Base-by-base conservation (phyloP, 148 eudicot species). In the Fagopyrum tataricum region DNA sequence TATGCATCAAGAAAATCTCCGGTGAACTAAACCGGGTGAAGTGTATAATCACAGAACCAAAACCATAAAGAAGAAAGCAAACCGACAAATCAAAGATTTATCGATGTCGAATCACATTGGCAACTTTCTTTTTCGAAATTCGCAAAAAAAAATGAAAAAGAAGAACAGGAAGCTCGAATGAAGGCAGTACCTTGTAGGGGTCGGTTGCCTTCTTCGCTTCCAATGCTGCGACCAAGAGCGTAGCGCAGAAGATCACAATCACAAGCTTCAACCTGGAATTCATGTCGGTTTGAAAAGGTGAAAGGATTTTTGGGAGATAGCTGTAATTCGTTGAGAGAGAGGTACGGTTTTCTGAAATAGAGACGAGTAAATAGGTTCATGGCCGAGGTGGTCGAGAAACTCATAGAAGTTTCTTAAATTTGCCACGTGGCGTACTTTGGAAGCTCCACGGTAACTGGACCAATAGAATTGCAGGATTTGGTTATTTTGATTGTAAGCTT, bases 161-260 rank as follows among this genome's bases (percentile, higher is more conserved):
- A 43, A 41, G 52, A 40, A 17, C 41, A 42, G 4, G 9, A 43
- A 21, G 20, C 11, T 20, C n/a, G 4, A 26, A 69, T 47, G 20
- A 13, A 18, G 20, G 20, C 23, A n/a, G 31, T 83, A 84, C 89
- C 89, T 86, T 81, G 47, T 89, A 89, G 26, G 85, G 93, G 68
- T 89, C 93, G 71, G 61, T 46, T 23, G 82, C 51, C 59, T 78
- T 87, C 64, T 79, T 85, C 69, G 89, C 87, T 73, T 87, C 81
- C 24, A 79, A 78, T 67, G 64, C 55, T 37, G 81, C 44, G 23
- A 88, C 37, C 40, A 84, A 75, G 21, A 86, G 44, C 51, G 77
- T 68, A 41, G 70, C 76, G 26, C 74, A 64, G 37, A 79, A 6
- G 64, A 87, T 11, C 51, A 41, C 44, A 17, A 87, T 11, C 46